Evolutionary conservation across 2,329 filamentous ascomycete genomes (phyloP).

Genomic region (Verticillium zaregamsianum): DNA sequence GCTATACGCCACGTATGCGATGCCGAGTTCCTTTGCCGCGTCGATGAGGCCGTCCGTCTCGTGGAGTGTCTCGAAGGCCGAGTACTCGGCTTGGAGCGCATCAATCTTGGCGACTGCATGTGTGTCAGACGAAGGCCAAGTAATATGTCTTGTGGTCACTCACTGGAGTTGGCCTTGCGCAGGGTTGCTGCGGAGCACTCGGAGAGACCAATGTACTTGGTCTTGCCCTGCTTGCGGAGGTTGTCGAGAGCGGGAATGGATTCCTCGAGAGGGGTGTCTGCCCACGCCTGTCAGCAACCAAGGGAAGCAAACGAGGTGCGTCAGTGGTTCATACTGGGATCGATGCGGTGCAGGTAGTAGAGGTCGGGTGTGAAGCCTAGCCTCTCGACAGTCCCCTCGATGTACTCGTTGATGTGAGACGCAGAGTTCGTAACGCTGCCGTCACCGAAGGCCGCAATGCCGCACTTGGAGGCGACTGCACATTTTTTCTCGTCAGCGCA

Average conservation of each 20-base stretch:
- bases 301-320: not conserved
- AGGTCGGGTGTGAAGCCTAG: slow-evolving; percentile 42
- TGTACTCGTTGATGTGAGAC: slow-evolving; percentile 40
- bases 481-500: not conserved
- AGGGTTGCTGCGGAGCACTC: slow-evolving; percentile 41
- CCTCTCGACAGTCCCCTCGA: slow-evolving; percentile 43
- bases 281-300: not conserved
- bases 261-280: slow-evolving; percentile 38
- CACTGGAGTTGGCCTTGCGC: slow-evolving; percentile 39
- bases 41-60: slow-evolving; percentile 30
- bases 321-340: slow-evolving; percentile 29
- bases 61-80: slow-evolving; percentile 17
- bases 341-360: slow-evolving; percentile 40
- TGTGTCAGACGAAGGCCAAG: not conserved
- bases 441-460: slow-evolving; percentile 31
- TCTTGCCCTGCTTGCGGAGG: slow-evolving; percentile 39
- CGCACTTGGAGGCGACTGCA: slow-evolving; percentile 44
- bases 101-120: slow-evolving; percentile 40
- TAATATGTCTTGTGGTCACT: not conserved
- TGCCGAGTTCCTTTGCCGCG: slow-evolving; percentile 31
- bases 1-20: slow-evolving; percentile 41
- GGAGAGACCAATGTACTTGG: slow-evolving; percentile 43
- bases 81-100: slow-evolving; percentile 42
- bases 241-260: slow-evolving; percentile 42
- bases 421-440: slow-evolving; percentile 37